Evolutionary conservation across 2,329 filamentous ascomycete species (phyloP), one percentile per base, ranked within the genome.

Genomic region (Verticillium longisporum): DNA sequence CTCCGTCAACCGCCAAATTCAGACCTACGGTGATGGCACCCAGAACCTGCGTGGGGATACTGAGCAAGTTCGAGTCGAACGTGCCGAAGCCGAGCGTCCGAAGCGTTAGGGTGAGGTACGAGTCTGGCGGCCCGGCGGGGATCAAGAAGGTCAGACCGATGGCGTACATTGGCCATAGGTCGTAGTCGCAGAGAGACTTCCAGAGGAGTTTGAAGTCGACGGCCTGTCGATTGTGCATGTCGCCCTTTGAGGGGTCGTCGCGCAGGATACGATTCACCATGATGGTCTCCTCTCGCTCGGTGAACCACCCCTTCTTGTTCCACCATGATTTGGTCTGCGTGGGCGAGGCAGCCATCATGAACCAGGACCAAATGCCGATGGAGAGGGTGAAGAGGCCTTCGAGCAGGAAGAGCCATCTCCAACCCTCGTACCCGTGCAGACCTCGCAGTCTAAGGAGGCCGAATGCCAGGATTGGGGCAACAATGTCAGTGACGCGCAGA

Each of bases 201-300:
- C 79, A 82, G 1, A 85, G 74, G 2, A 77, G 72, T 9, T 71
- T 73, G 2, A 74, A 72, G 0, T 78, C 80, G n/a, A 86, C 74
- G 0, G 78, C 78, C 67, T 85, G 76, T 6, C 83, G 78, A 61
- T 85, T 86, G 67, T 85, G 81, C 80, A 87, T 85, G 57, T 79
- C 78, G 41, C 80, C 80, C 68, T 83, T 84, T 18, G 76, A 77
- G 0, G 83, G 83, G 60, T 86, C 84, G 55, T 88, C 84, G 2
- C 84, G 79, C 11, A 77, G 67, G 2, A 77, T 69, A 0, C 86
- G 76, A 61, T 86, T 87, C n/a, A 86, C 83, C 18, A 86, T 76
- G 60, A 87, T 86, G 32, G 73, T 72, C 62, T 84, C 79, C 65
- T 86, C 83, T 11, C 67, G 77, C 58, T 80, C 78, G n/a, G 69